Evolutionary conservation across 805 yeast species (phyloP).

Genomic region (Yarrowia phangngaensis): DNA sequence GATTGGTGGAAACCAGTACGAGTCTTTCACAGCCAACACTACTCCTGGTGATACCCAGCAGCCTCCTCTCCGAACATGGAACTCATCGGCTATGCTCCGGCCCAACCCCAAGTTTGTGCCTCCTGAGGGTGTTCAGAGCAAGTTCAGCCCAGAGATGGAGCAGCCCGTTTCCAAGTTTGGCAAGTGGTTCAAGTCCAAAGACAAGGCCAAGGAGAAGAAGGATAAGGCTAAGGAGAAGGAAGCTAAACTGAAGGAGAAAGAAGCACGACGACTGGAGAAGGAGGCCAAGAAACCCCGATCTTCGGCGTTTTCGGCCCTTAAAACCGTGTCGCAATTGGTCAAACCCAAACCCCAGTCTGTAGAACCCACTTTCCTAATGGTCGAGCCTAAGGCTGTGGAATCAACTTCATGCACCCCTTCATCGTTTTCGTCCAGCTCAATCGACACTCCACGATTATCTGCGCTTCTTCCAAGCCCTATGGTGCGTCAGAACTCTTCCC

Average conservation of each 20-base stretch:
- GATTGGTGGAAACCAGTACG: conserved; percentile 24
- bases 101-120: conserved; percentile 18
- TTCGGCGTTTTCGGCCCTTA: conserved; percentile 9
- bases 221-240: background rate
- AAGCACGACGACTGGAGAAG: conserved; percentile 6
- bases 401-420: conserved; percentile 2
- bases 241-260: conserved; percentile 16
- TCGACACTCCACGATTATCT: conserved; percentile 18
- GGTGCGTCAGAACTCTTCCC: conserved; percentile 19
- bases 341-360: conserved; percentile 9
- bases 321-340: conserved; percentile 14
- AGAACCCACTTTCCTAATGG: conserved; percentile 25
- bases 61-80: background rate
- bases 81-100: conserved; percentile 16
- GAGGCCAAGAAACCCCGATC: background rate
- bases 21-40: conserved; percentile 12
- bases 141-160: conserved; percentile 9
- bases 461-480: conserved; percentile 12
- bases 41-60: conserved; percentile 1
- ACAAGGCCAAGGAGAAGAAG: background rate
- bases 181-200: conserved; percentile 10
- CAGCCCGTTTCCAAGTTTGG: conserved; percentile 16
- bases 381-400: conserved; percentile 3
- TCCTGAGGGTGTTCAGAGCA: conserved; percentile 12
- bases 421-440: conserved; percentile 1